Evolutionary conservation across 2,329 filamentous ascomycete genomes (phyloP), one percentile per base, ranked within the genome.

Genomic region (Sphaerostilbella broomeana): DNA sequence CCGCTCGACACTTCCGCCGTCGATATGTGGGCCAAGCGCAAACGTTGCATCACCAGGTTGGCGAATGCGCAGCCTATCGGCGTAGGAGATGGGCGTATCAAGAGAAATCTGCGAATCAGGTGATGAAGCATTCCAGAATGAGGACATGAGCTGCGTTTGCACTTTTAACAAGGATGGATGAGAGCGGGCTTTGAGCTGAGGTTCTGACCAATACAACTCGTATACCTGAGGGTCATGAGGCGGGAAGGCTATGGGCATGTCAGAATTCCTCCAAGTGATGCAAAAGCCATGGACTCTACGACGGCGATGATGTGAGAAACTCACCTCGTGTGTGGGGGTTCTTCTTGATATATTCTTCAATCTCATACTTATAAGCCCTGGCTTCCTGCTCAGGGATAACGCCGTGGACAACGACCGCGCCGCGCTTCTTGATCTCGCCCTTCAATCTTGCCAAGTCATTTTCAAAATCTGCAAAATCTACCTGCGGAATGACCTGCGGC

Each of bases 171-270:
- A 60, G 44, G 78, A 76, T 1, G 78, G 73, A 53, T 88, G 79
- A 0, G 72, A 63, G n/a, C 84, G 72, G 4, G 81, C 83, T 47
- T 73, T 70, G 29, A 84, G 64, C 55, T 89, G 84, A 2, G 80
- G 67, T 2, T 69, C 68, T 0, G 81, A 82, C 83, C 83, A 87
- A 61, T 87, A 88, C 2, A 88, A 64, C 56, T 87, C 84, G 51
- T 77, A 86, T 5, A 88, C 82, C 30, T 84, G 78, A 0, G 81
- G 82, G 16, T 44, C 70, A 31, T 81, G 64, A 0, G 70, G 59
- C 0, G 82, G 84, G 46, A 85, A 88, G 3, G 77, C 82, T 73
- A 26, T 3, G 0, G 3, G 6, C 7, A 2, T 19, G 26, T 43
- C 18, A 27, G 20, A 6, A 24, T 10, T 15, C 16, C 5, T 6